A percentile compares a stretch with the other conserved stretches of the same genome.
Conservation (phyloP, 2,329 filamentous ascomycete genomes). For the Helicocarpus griseus region DNA sequence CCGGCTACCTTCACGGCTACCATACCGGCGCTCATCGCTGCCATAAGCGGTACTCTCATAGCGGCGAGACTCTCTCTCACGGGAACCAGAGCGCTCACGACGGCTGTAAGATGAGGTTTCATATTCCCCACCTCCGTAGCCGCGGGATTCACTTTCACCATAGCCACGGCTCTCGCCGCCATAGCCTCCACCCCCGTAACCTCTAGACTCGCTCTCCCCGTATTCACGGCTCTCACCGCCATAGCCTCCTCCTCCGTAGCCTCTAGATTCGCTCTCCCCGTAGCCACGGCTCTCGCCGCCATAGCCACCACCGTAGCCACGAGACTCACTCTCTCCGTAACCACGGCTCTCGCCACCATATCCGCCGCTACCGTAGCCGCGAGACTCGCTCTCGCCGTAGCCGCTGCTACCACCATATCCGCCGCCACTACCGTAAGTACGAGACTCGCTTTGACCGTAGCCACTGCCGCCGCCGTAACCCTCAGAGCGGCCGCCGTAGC, state of each 20-base stretch:
- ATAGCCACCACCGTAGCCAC: neutral
- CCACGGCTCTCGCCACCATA: neutral
- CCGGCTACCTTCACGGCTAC: constrained; percentile 15
- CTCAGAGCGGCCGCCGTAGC: constrained; percentile 4
- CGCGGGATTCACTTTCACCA: neutral
- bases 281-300: neutral
- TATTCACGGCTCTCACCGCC: constrained; percentile 1
- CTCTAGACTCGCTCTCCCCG: constrained; percentile 4
- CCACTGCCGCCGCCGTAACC: constrained; percentile 2
- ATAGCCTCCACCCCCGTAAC: neutral
- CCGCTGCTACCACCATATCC: neutral
- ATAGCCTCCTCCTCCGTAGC: neutral
- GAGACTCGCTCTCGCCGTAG: neutral
- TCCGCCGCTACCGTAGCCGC: neutral
- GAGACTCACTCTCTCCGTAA: neutral
- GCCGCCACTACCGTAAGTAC: constrained; percentile 3
- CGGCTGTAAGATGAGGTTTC: constrained; percentile 10
- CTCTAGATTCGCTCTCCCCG: neutral
- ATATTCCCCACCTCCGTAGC: constrained; percentile 4
- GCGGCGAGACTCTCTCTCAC: constrained; percentile 7
- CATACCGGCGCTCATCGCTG: constrained; percentile 12
- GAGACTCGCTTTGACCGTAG: no score
- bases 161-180: neutral
- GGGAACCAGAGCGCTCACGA: constrained; percentile 5
- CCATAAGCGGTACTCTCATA: constrained; percentile 9